Evolutionary conservation across 2,329 filamentous ascomycete species (phyloP).

Genomic region (Alternaria sp.): DNA sequence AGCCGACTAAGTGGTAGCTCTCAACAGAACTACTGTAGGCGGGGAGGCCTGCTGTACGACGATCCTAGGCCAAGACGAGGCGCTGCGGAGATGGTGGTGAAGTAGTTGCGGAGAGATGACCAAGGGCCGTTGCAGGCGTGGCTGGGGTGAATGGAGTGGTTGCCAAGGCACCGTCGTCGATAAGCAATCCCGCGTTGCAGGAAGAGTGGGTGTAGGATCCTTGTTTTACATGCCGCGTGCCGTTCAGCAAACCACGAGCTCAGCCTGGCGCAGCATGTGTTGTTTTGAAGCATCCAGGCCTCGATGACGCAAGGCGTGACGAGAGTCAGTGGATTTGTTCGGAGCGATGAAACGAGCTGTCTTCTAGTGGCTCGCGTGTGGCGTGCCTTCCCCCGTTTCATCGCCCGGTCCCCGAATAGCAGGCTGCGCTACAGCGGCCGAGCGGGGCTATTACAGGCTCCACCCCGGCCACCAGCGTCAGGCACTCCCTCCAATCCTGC

Average conservation of each 20-base stretch:
- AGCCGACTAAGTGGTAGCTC: neutral
- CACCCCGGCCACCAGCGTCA: slow-evolving; percentile 17
- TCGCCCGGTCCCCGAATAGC: slow-evolving; percentile 22
- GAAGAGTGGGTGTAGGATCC: neutral
- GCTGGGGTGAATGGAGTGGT: slow-evolving; percentile 3
- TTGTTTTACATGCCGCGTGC: slow-evolving; percentile 15
- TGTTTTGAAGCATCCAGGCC: slow-evolving; percentile 5
- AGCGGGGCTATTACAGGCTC: slow-evolving; percentile 12
- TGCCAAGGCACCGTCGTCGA: slow-evolving; percentile 6
- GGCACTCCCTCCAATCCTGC: slow-evolving; percentile 29
- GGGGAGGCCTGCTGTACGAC: slow-evolving; percentile 1
- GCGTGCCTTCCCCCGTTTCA: slow-evolving; percentile 29
- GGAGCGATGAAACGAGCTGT: slow-evolving; percentile 35
- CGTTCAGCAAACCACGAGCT: slow-evolving; percentile 12
- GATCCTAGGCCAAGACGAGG: neutral
- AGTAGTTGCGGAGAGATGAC: slow-evolving; percentile 16
- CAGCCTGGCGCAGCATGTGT: neutral
- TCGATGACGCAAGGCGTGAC: slow-evolving; percentile 26
- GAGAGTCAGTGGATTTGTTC: slow-evolving; percentile 18
- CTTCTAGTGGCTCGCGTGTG: slow-evolving; percentile 22
- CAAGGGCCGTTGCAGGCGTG: slow-evolving; percentile 3
- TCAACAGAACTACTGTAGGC: neutral
- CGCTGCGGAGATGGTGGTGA: slow-evolving; percentile 1
- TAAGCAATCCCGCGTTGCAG: neutral
- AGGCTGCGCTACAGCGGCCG: slow-evolving; percentile 22